Conservation (phyloP, 768 basidiomycete species). For the Leucosporidium yakuticum region DNA sequence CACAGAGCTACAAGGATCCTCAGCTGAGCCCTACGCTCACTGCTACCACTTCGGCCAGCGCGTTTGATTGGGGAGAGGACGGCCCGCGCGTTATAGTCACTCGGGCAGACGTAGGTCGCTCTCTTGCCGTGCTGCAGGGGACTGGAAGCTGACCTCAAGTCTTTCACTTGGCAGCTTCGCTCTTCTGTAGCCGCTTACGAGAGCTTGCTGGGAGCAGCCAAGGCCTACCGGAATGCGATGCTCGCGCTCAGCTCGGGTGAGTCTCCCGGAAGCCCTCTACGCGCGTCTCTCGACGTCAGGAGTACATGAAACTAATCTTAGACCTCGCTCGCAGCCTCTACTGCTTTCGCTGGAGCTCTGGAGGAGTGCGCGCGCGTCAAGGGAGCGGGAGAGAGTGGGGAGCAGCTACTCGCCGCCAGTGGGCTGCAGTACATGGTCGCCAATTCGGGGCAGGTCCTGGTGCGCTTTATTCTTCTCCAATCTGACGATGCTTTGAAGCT, state of each 20-base stretch:
- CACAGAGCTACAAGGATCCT: slow-evolving; percentile 9
- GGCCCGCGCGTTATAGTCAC: slow-evolving; percentile 19
- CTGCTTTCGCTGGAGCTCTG: slow-evolving; percentile 27
- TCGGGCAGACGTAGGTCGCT: not conserved
- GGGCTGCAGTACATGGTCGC: slow-evolving; percentile 36
- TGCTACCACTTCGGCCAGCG: slow-evolving; percentile 8
- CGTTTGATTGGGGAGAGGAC: slow-evolving; percentile 12
- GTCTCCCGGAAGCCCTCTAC: not conserved
- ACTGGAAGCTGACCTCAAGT: not conserved
- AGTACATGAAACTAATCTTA: too few species aligned
- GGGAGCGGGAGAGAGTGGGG: slow-evolving; percentile 32
- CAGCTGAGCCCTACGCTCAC: slow-evolving; percentile 4
- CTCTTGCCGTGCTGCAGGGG: not conserved
- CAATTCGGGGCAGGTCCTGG: slow-evolving; percentile 22
- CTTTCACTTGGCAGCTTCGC: slow-evolving; percentile 16
- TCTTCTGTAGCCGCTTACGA: slow-evolving; percentile 31
- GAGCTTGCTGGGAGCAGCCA: slow-evolving; percentile 15
- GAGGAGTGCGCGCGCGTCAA: slow-evolving; percentile 32
- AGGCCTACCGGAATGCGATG: slow-evolving; percentile 31
- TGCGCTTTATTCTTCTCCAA: not conserved
- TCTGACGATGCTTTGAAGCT: not conserved
- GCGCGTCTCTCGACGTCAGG: not conserved
- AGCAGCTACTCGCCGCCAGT: slow-evolving; percentile 25
- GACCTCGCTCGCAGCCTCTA: slow-evolving; percentile 11
- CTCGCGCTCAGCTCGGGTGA: slow-evolving; percentile 19